These are phyloP conservation scores for Malus fusca DNA, from an alignment of 306 rosid species.

Conservation along the genomic window DNA sequence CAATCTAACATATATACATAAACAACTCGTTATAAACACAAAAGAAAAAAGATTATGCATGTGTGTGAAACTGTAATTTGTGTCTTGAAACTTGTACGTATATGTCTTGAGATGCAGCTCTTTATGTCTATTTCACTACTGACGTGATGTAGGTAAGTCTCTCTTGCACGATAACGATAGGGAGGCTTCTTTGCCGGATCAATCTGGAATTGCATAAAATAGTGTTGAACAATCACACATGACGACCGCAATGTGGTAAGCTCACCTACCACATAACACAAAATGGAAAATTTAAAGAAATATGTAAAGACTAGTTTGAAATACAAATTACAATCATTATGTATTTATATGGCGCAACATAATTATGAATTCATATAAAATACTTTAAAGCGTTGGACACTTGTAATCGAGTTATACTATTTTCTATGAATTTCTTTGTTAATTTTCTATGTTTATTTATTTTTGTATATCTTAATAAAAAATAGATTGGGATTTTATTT, in stretches of 20 bases:
- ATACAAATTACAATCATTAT: background rate
- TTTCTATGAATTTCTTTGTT: too few relatives aligned
- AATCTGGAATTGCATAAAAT: background rate
- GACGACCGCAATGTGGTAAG: background rate
- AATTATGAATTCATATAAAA: background rate
- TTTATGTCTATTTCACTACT: background rate
- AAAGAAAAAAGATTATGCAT: background rate
- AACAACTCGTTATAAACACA: background rate
- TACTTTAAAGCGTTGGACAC: background rate
- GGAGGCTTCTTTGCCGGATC: background rate
- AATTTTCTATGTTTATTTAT: too few relatives aligned
- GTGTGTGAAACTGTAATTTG: too few relatives aligned
- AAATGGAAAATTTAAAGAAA: background rate
- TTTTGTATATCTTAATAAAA: too few relatives aligned
- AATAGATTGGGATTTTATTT: too few relatives aligned
- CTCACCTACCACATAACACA: background rate
- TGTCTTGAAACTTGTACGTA: background rate
- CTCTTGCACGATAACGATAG: background rate
- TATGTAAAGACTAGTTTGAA: background rate
- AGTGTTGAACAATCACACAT: conserved; percentile 1
- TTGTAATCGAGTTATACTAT: too few relatives aligned
- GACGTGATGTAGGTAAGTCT: too few relatives aligned
- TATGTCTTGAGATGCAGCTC: background rate
- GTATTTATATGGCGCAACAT: background rate
- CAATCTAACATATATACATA: too few relatives aligned